These are phyloP conservation scores for Botryotinia globosa DNA, from an alignment of 2,329 filamentous ascomycete species.

Conservation along the genomic window DNA sequence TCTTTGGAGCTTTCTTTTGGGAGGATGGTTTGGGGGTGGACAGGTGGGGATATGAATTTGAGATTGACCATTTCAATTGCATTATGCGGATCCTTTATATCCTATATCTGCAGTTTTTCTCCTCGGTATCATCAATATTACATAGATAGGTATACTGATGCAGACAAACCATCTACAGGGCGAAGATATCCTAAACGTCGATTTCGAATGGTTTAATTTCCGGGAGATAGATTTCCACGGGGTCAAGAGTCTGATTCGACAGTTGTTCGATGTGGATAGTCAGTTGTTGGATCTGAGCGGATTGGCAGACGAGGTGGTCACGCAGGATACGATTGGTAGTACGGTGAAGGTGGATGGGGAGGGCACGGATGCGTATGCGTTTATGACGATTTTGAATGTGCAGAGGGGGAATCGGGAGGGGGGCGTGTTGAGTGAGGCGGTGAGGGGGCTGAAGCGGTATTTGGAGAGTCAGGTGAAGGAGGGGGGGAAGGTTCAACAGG, in stretches of 20 bases:
- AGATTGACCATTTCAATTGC: not conserved
- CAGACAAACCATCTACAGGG: constrained; percentile 57
- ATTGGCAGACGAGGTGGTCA: constrained; percentile 80
- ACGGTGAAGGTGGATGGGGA: constrained; percentile 98
- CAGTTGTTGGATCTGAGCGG: constrained; percentile 83
- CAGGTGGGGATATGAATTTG: not conserved
- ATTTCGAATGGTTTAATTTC: constrained; percentile 99
- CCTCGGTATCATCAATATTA: too few species aligned
- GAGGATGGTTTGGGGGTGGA: not conserved
- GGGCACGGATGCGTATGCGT: constrained; percentile 86
- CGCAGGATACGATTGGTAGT: constrained; percentile 83
- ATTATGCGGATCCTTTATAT: not conserved
- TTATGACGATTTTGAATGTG: constrained; percentile 84
- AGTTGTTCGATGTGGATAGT: constrained; percentile 87
- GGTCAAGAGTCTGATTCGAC: constrained; percentile 82
- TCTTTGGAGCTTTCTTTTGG: too few species aligned
- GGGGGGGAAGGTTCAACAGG: constrained; percentile 36
- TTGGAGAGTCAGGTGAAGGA: constrained; percentile 53
- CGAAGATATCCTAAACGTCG: constrained; percentile 87
- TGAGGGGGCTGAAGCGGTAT: constrained; percentile 71
- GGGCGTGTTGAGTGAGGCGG: constrained; percentile 55
- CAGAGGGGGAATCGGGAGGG: constrained; percentile 69
- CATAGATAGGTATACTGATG: constrained; percentile 1
- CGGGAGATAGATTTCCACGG: constrained; percentile 93
- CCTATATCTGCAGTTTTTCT: constrained; percentile 10